Evolutionary conservation across 768 basidiomycete genomes (phyloP).

Genomic region (Tylopilus subfusipes): DNA sequence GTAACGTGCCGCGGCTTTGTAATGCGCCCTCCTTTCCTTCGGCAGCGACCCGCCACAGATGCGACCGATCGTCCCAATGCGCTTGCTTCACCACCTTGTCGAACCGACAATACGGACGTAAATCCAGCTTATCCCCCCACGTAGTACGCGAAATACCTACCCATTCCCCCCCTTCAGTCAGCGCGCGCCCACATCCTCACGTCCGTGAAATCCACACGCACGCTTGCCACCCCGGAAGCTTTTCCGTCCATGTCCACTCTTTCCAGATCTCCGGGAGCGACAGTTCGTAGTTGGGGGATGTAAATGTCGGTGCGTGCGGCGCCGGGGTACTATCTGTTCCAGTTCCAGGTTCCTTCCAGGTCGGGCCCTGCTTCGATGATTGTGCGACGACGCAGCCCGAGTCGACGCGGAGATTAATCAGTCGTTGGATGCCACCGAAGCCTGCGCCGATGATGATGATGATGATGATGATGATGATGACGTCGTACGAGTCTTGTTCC

Average conservation of each 20-base stretch:
- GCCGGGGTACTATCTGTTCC: neutral
- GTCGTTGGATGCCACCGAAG: neutral
- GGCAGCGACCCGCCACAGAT: slow-evolving; percentile 8
- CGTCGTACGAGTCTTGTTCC: neutral
- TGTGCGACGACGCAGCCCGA: neutral
- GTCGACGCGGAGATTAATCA: neutral
- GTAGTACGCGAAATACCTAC: slow-evolving; percentile 10
- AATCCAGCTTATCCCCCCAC: slow-evolving; percentile 6
- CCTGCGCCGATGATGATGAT: neutral
- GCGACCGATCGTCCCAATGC: slow-evolving; percentile 10
- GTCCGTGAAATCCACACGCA: neutral
- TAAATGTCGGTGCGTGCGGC: slow-evolving; percentile 2
- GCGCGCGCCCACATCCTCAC: too few species aligned
- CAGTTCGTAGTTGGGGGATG: slow-evolving; percentile 11
- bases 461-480: neutral
- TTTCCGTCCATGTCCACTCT: slow-evolving; percentile 16
- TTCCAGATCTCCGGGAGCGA: slow-evolving; percentile 11
- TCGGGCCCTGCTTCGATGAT: neutral
- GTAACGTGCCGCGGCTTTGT: slow-evolving; percentile 2
- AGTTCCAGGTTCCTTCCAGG: neutral
- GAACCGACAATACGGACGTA: slow-evolving; percentile 8
- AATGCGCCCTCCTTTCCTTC: slow-evolving; percentile 1
- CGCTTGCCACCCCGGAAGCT: slow-evolving; percentile 5
- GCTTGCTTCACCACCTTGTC: slow-evolving; percentile 9
- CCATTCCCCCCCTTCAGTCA: too few species aligned